Conservation (phyloP, 2,329 filamentous ascomycete species). For the Ascochyta viciae-villosae region DNA sequence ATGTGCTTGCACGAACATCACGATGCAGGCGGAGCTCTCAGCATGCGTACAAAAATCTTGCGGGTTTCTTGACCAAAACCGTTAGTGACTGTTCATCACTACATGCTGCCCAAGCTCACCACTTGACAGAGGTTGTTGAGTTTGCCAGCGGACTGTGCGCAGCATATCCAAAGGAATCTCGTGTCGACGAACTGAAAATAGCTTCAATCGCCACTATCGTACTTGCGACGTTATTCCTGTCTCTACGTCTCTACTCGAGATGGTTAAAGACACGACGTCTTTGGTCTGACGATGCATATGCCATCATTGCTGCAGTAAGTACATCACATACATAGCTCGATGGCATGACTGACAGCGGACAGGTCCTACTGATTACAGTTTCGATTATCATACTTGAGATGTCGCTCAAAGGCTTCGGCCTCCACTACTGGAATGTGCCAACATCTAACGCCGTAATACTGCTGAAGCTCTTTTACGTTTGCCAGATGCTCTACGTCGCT, state of each 20-base stretch:
- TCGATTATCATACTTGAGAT: conserved; percentile 23
- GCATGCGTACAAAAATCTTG: conserved; percentile 20
- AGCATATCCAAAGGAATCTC: conserved; percentile 20
- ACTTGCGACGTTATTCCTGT: conserved; percentile 12
- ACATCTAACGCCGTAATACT: conserved; percentile 13
- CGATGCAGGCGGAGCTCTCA: conserved; percentile 14
- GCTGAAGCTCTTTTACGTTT: conserved; percentile 25
- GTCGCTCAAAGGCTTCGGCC: conserved; percentile 23
- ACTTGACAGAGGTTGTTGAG: conserved; percentile 5
- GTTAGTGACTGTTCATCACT: background rate
- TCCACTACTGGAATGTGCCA: conserved; percentile 25
- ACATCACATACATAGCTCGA: background rate
- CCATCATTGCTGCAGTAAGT: conserved; percentile 23
- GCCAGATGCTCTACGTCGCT: conserved; percentile 23
- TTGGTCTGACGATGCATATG: conserved; percentile 21
- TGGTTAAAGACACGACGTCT: conserved; percentile 20
- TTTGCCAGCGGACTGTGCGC: conserved; percentile 19
- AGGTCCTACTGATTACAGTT: conserved; percentile 19
- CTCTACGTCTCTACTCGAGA: conserved; percentile 22
- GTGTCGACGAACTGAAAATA: conserved; percentile 15
- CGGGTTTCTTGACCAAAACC: conserved; percentile 6
- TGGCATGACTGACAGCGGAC: background rate
- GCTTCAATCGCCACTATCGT: conserved; percentile 18
- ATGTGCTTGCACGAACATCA: conserved; percentile 19
- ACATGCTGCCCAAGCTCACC: background rate